These are phyloP conservation scores for Paxillus ammoniavirescens DNA, from an alignment of 768 basidiomycete species.

Conservation along the genomic window DNA sequence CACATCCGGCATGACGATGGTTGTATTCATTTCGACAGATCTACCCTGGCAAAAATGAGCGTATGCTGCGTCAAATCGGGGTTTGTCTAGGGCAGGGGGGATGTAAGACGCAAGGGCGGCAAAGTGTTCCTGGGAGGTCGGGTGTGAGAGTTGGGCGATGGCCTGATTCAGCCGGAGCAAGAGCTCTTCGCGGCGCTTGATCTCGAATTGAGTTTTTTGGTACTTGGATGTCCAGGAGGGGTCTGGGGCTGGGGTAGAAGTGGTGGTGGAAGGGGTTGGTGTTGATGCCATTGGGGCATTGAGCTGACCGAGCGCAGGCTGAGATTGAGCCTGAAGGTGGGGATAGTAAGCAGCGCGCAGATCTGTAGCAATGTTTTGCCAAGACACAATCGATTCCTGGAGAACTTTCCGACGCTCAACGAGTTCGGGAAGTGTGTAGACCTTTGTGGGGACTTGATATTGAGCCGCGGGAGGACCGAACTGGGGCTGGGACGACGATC, in stretches of 20 bases:
- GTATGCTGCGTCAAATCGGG: constrained; percentile 29
- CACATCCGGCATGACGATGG: constrained; percentile 29
- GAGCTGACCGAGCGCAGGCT: background rate
- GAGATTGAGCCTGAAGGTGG: constrained; percentile 6
- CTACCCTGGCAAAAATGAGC: constrained; percentile 28
- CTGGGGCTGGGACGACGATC: constrained; percentile 29
- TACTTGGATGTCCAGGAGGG: constrained; percentile 20
- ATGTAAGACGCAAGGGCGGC: constrained; percentile 26
- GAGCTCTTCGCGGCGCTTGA: constrained; percentile 30
- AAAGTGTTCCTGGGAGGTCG: constrained; percentile 21
- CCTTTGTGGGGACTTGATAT: constrained; percentile 16
- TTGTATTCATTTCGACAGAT: constrained; percentile 23
- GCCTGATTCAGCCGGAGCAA: constrained; percentile 27
- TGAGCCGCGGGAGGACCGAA: constrained; percentile 15
- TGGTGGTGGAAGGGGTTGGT: background rate
- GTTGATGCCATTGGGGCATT: background rate
- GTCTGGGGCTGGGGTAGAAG: constrained; percentile 11
- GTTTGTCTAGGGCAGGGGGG: constrained; percentile 28
- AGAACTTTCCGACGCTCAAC: constrained; percentile 20
- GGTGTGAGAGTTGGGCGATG: constrained; percentile 20
- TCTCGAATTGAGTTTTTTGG: constrained; percentile 28
- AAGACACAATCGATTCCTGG: constrained; percentile 28
- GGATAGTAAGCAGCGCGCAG: constrained; percentile 15
- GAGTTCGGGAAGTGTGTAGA: constrained; percentile 27
- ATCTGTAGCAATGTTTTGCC: constrained; percentile 17